Base-by-base conservation (phyloP, 2,329 filamentous ascomycete genomes). In the Anthostomella pinea region DNA sequence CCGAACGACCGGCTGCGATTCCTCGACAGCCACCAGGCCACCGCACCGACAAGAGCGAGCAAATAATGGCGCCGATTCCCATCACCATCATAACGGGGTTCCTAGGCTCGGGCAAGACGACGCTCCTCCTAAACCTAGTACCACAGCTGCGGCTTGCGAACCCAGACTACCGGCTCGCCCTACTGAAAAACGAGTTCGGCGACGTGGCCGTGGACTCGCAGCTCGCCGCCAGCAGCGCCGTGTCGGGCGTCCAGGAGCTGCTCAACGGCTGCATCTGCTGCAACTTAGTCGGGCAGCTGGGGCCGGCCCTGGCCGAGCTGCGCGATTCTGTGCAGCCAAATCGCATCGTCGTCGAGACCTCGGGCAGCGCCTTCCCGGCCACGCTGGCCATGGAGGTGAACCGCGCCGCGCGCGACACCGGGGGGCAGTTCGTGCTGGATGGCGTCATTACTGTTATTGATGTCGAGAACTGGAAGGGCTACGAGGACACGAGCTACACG, bases 221-320 rank as follows among this genome's bases (percentile, higher is more conserved):
- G 62, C 83, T 98, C 19, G 91, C 93, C 11, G 75, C 85, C 0
- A 85, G 85, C 10, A 79, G 79, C 32, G 82, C 90, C 45, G 89
- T 98, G 51, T 84, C 87, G 1, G 91, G 89, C 37, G 90, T 95
- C 4, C 85, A 86, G 53, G 93, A 98, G 65, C 76, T 98, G 1
- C 82, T 98, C 35, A 95, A 95, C 62, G 93, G 91, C 49, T 97
- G 93, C 68, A 97, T 98, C 65, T 98, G 93, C 77, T 98, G 93
- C 70, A 97, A 97, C 61, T 83, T 97, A 17, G 91, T 98, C 43
- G 93, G 93, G 11, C 87, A 95, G 63, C 79, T 98, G 6, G 79
- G 80, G 41, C 81, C 85, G 30, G 90, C 91, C 2, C 80, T 98
- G 13, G 67, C 76, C 27, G 82, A 93, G 56, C 80, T 98, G 25